Percentiles rank a stretch among this genome's conserved stretches.
phyloP scores from a whole-genome alignment of 2,329 filamentous ascomycete species.

The Pleoardoris graminearum region DNA sequence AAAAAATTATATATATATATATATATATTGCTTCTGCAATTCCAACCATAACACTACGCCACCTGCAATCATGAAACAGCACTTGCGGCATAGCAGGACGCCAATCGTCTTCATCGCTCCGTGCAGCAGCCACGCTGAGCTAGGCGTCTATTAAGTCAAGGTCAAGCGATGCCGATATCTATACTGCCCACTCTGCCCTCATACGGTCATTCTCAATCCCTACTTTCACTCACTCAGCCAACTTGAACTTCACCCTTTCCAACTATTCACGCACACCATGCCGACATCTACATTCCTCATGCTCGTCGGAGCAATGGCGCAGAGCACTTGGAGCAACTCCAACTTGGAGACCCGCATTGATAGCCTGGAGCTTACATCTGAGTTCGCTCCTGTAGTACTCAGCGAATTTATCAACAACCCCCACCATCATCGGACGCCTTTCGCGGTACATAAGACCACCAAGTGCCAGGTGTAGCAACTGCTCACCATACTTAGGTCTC shows the following conservation, averaged over 20 bases:
- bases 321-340: neutral
- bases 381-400: neutral
- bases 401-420: neutral
- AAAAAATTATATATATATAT: no score
- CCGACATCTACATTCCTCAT: neutral
- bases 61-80: neutral
- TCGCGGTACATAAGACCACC: neutral
- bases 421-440: neutral
- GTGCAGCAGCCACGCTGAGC: neutral
- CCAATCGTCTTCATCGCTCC: neutral
- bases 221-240: neutral
- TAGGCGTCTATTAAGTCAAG: neutral
- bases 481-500: neutral
- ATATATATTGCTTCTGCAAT: no score
- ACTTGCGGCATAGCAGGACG: neutral
- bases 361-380: neutral
- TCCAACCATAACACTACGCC: no score
- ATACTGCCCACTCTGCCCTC: neutral
- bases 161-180: neutral
- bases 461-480: neutral
- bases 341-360: neutral
- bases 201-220: neutral
- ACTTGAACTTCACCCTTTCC: neutral
- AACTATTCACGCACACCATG: neutral
- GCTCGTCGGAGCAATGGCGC: neutral